Conservation (phyloP, 163 green algal genomes). For the Coccomyxa subellipsoidea region DNA sequence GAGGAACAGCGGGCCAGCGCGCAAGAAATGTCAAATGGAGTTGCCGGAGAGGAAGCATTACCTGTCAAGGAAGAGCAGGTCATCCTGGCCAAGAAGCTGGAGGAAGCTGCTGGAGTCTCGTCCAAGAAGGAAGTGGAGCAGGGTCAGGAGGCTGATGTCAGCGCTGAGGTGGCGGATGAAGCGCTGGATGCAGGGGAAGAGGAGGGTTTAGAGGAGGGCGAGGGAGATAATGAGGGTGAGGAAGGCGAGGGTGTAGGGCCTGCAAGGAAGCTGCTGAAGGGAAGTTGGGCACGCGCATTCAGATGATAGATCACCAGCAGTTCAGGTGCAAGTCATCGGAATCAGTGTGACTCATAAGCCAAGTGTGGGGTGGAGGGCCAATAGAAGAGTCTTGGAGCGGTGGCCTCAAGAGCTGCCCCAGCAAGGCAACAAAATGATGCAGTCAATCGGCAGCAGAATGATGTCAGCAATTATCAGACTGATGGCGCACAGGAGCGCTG, state of each 20-base stretch:
- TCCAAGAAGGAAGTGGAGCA: not conserved
- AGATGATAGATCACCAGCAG: too few species aligned
- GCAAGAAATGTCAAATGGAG: not conserved
- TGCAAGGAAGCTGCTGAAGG: not conserved
- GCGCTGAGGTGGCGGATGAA: too few species aligned
- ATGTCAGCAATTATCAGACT: not conserved
- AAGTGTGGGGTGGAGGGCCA: too few species aligned
- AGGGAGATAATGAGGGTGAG: not conserved
- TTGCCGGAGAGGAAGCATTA: not conserved
- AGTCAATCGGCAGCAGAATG: not conserved
- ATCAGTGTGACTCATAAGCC: too few species aligned
- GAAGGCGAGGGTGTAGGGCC: not conserved
- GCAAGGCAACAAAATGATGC: not conserved
- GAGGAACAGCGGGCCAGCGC: too few species aligned
- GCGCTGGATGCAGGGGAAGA: not conserved
- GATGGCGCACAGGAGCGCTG: not conserved
- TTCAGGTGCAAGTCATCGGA: too few species aligned
- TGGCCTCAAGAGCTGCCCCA: not conserved
- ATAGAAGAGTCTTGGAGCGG: too few species aligned
- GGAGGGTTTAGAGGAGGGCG: not conserved
- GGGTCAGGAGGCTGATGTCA: not conserved
- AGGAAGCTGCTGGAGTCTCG: not conserved
- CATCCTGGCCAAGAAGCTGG: not conserved
- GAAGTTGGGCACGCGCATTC: not conserved
- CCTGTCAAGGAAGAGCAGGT: not conserved